These are phyloP conservation scores for Leptographium wingfieldii DNA, from an alignment of 2,329 filamentous ascomycete genomes.

Conservation along the genomic window DNA sequence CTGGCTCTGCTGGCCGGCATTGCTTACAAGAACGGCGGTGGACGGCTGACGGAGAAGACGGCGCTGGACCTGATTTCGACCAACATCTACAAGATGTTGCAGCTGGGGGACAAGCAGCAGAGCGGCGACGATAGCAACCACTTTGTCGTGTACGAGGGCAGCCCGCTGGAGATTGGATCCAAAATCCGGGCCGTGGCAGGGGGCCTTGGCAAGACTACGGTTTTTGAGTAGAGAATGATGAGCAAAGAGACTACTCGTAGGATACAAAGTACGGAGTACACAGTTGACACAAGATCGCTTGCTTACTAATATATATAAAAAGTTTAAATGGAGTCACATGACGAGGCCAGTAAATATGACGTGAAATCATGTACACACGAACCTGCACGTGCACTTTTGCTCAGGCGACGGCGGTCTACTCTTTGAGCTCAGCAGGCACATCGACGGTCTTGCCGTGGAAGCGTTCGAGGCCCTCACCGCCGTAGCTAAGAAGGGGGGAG, in stretches of 20 bases:
- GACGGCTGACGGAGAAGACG: slow-evolving; percentile 37
- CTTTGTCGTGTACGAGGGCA: slow-evolving; percentile 52
- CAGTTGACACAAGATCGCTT: too few species aligned
- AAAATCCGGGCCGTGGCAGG: slow-evolving; percentile 40
- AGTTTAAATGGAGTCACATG: not conserved
- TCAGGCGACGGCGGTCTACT: slow-evolving; percentile 13
- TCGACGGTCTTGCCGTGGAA: slow-evolving; percentile 39
- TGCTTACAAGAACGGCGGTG: slow-evolving; percentile 43
- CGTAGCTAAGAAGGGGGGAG: slow-evolving; percentile 85
- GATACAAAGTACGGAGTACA: too few species aligned
- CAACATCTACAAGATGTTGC: slow-evolving; percentile 47
- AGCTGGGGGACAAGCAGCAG: slow-evolving; percentile 22
- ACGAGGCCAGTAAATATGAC: not conserved
- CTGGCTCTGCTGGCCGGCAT: slow-evolving; percentile 47
- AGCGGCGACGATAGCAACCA: slow-evolving; percentile 22
- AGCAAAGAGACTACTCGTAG: too few species aligned
- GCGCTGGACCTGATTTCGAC: slow-evolving; percentile 44
- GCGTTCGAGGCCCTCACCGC: slow-evolving; percentile 49
- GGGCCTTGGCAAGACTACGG: slow-evolving; percentile 24
- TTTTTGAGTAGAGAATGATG: slow-evolving; percentile 16
- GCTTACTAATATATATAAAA: not conserved
- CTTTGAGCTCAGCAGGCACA: slow-evolving; percentile 36
- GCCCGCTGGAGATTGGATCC: slow-evolving; percentile 46
- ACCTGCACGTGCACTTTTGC: not conserved
- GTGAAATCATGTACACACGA: not conserved